Evolutionary conservation across 805 yeast species (phyloP), one percentile per base, ranked within the genome.

Genomic region (Saccharomycopsis fodiens): DNA sequence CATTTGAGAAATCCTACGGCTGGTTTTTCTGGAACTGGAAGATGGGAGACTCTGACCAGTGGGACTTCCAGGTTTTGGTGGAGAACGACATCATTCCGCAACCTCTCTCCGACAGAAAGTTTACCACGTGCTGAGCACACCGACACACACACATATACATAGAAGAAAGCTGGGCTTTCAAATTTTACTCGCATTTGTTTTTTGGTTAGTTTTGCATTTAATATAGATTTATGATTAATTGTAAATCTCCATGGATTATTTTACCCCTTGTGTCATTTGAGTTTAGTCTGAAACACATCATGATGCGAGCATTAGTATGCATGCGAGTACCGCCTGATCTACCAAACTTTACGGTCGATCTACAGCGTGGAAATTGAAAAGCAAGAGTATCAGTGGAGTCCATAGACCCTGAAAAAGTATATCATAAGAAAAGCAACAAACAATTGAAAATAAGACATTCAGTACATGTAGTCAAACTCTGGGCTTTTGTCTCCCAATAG

Each of bases 11-110:
- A 8, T 48, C 64, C 42, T 62, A 63, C n/a, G 87, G 87, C 0
- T 81, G 81, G 76, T 73, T 80, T 35, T 81, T 79, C 55, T 82
- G 87, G 88, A 76, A 79, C 54, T 80, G 72, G 65, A 80, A 79
- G 58, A 79, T 85, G 1, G 88, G 81, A 54, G 58, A 64, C 45
- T 75, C 83, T 2, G 65, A 75, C 23, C 86, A 79, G 57, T 81
- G 87, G 86, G 85, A 79, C 56, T 73, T 78, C 56, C 57, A 64
- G 44, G 61, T 70, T 40, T 66, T 82, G 54, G 71, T 74, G 7
- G 62, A 69, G 17, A 58, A 67, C 31, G 75, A 66, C 3, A 57
- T 82, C 39, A 77, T 82, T 62, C 89, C 89, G 1, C 72, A 68
- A 32, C 87, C 88, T 1, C 66, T 82, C 25, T 55, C 64, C 43